phyloP scores from a whole-genome alignment of 2,329 filamentous ascomycete genomes.

The Xylaria sp. region DNA sequence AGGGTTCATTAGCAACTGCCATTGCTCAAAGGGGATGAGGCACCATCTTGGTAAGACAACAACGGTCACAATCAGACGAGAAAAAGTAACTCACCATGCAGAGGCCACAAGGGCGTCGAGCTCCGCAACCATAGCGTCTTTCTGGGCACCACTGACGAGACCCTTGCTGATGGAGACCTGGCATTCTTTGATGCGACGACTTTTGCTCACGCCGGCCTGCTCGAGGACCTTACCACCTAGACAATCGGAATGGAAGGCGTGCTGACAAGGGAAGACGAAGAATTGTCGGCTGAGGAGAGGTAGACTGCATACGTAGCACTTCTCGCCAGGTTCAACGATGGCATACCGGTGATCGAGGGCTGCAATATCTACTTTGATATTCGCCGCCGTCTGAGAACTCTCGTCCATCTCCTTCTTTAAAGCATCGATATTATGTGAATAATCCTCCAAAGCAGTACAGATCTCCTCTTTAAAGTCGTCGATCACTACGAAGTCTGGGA shows the following conservation, averaged over 20 bases:
- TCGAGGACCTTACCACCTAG: slow-evolving; percentile 86
- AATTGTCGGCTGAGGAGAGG: slow-evolving; percentile 91
- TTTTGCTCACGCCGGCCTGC: slow-evolving; percentile 78
- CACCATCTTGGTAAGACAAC: neutral
- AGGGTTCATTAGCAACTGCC: slow-evolving; percentile 37
- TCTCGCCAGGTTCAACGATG: slow-evolving; percentile 95
- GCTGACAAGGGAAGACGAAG: slow-evolving; percentile 98
- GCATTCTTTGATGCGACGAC: slow-evolving; percentile 83
- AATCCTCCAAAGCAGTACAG: slow-evolving; percentile 90
- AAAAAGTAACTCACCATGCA: slow-evolving; percentile 72
- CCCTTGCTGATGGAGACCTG: slow-evolving; percentile 86
- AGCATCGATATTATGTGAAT: slow-evolving; percentile 87
- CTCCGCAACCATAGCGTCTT: slow-evolving; percentile 86
- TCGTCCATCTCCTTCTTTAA: slow-evolving; percentile 97
- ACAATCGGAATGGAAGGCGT: slow-evolving; percentile 97
- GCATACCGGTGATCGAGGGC: slow-evolving; percentile 89
- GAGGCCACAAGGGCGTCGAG: slow-evolving; percentile 91
- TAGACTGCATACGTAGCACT: slow-evolving; percentile 87
- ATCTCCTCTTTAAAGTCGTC: slow-evolving; percentile 99
- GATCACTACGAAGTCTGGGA: slow-evolving; percentile 97
- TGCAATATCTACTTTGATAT: slow-evolving; percentile 90
- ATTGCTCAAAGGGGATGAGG: slow-evolving; percentile 16
- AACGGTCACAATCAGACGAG: slow-evolving; percentile 13
- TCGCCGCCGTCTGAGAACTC: slow-evolving; percentile 83
- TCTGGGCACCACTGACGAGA: slow-evolving; percentile 72